These are phyloP conservation scores for Arctium minus DNA, from an alignment of 129 eudicot genomes.

Conservation along the genomic window DNA sequence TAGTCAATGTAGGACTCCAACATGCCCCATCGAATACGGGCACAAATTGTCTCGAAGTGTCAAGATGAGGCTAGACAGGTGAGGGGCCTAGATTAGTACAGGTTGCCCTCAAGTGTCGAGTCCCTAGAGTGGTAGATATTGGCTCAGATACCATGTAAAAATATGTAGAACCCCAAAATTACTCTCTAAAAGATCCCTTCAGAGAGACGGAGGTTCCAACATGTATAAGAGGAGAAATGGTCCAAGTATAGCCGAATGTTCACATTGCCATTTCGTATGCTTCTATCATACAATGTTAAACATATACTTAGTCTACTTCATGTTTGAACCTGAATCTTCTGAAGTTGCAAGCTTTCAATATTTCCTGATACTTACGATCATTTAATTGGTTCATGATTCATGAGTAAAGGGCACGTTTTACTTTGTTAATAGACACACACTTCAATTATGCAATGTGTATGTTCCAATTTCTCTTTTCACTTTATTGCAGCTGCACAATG, in stretches of 20 bases:
- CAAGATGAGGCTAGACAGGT: no score
- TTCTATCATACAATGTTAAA: neutral
- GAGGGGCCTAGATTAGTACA: no score
- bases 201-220: neutral
- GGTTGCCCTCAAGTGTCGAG: no score
- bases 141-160: neutral
- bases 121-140: no score
- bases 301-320: neutral
- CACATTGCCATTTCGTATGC: neutral
- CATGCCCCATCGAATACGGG: neutral
- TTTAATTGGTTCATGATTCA: neutral
- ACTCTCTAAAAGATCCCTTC: neutral
- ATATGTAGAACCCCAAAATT: neutral
- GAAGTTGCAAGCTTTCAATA: neutral
- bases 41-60: no score
- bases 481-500: conserved; percentile 24
- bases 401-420: neutral
- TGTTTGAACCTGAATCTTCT: neutral
- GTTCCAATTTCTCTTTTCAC: neutral
- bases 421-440: neutral
- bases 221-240: neutral
- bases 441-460: neutral
- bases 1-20: neutral
- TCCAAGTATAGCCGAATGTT: neutral
- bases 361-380: neutral